Evolutionary conservation across 345 rosid genomes (phyloP), one percentile per base, ranked within the genome.

Genomic region (Carallia pectinifolia): DNA sequence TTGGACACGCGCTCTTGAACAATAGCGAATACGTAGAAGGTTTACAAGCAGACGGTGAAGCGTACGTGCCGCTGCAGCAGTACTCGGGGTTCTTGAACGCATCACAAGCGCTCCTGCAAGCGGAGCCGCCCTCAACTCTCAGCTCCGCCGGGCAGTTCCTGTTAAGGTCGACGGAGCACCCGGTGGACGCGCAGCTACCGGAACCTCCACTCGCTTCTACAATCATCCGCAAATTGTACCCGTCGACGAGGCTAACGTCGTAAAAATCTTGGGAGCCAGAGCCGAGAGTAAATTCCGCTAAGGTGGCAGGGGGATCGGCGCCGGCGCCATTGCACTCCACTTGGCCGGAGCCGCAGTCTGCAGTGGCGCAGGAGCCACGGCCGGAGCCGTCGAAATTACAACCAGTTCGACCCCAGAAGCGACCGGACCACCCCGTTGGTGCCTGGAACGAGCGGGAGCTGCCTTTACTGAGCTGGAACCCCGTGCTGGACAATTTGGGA

Each of bases 401-500:
- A 47, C 78, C 78, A 12, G 82, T 73, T 30, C 82, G 71, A 33
- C 74, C 82, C 85, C 80, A 81, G 76, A 81, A 78, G 44, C 85
- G 76, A 23, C 85, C 85, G 29, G 85, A 81, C 85, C 85, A 81
- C 56, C 85, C 82, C 6, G 82, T 72, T 5, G 82, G 80, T 6
- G 76, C 80, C 23, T 72, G 80, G 62, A 78, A 69, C 33, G 78
- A 53, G 53, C 80, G 82, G 17, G 80, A 72, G 17, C 56, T 52
- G 65, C 62, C 80, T 30, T 68, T 50, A 9, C 78, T 44, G 8
- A 81, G 85, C 72, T 75, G 75, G 58, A 76, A 81, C 3, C 85
- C 85, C 5, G 76, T 81, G 66, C 68, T 75, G 56, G 76, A 76
- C 23, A 81, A 69, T 37, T 55, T 61, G 0, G 85, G 77, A 37